phyloP scores from a whole-genome alignment of 345 rosid species.

The Capsella bursapastoris region DNA sequence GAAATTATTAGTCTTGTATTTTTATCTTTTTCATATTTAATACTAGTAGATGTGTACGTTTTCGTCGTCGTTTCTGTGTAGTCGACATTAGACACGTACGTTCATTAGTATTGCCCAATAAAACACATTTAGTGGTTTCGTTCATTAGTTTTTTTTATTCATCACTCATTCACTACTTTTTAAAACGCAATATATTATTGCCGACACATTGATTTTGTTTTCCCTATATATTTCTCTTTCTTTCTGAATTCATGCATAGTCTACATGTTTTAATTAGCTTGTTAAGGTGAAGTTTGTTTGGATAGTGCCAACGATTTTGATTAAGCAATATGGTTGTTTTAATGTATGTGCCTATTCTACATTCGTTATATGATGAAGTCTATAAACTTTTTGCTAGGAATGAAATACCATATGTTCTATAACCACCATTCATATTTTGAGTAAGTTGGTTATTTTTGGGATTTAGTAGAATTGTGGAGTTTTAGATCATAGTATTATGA shows the following conservation, averaged over 20 bases:
- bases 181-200: background rate
- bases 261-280: background rate
- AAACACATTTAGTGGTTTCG: background rate
- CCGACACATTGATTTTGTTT: background rate
- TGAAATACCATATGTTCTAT: background rate
- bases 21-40: too few species aligned
- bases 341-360: background rate
- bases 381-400: background rate
- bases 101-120: background rate
- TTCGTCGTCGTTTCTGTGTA: background rate
- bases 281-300: background rate
- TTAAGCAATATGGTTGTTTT: background rate
- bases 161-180: background rate
- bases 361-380: too few species aligned
- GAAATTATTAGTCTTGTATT: background rate
- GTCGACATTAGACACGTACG: background rate
- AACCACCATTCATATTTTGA: background rate
- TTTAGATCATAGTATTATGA: constrained; percentile 28
- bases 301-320: background rate
- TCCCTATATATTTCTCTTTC: background rate
- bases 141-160: background rate
- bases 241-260: background rate
- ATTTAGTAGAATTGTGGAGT: constrained; percentile 10
- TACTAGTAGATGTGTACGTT: background rate
- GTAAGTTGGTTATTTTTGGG: background rate